Evolutionary conservation across 345 rosid species (phyloP).

Genomic region (Populus davidiana): DNA sequence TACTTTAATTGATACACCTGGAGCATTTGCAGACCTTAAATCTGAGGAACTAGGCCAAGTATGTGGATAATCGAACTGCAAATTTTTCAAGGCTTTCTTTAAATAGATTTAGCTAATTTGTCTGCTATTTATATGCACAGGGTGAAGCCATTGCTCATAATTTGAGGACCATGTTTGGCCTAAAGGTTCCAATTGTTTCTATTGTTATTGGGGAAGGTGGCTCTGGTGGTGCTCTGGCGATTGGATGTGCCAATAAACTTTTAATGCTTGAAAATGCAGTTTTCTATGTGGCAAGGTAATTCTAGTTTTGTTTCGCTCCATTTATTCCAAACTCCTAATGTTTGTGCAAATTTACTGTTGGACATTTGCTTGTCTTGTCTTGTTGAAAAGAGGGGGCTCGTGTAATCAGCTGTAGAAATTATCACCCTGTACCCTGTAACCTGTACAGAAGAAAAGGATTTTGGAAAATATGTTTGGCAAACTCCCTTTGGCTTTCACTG

Average conservation of each 20-base stretch:
- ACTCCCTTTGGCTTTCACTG: neutral
- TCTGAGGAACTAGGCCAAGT: slow-evolving; percentile 82
- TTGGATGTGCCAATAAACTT: slow-evolving; percentile 90
- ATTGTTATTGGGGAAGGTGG: slow-evolving; percentile 99
- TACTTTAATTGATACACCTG: slow-evolving; percentile 82
- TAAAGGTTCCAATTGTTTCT: slow-evolving; percentile 89
- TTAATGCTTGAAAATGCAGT: slow-evolving; percentile 95
- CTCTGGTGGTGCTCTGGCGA: slow-evolving; percentile 98
- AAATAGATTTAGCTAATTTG: slow-evolving; percentile 18
- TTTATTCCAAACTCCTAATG: neutral
- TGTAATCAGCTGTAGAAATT: neutral
- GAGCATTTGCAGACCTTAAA: slow-evolving; percentile 74
- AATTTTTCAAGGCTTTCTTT: slow-evolving; percentile 3
- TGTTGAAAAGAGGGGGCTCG: neutral
- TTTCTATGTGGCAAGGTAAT: slow-evolving; percentile 95
- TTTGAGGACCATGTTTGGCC: slow-evolving; percentile 91
- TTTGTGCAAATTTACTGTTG: neutral
- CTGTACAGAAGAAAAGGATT: neutral
- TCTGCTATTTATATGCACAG: slow-evolving; percentile 38
- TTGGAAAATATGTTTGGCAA: neutral
- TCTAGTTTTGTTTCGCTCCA: neutral
- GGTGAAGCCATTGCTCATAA: slow-evolving; percentile 98
- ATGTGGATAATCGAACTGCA: slow-evolving; percentile 8
- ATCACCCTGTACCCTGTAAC: neutral
- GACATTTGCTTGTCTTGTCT: neutral